phyloP scores from a whole-genome alignment of 768 basidiomycete species.

The Rubroboletus pulcherrimus region DNA sequence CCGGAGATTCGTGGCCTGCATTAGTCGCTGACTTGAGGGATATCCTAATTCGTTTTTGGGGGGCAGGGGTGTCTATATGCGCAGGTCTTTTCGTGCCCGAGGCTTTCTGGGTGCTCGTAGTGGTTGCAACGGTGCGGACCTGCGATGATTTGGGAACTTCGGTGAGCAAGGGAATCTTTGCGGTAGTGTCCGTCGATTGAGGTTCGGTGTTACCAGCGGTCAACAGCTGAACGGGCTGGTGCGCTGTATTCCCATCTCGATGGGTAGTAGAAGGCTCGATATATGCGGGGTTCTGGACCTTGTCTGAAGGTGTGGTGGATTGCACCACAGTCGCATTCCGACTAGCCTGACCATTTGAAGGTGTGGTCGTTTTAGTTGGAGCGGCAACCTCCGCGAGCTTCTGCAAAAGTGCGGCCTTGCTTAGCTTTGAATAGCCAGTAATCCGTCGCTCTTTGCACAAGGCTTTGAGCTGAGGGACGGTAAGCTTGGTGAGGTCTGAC shows the following conservation, averaged over 20 bases:
- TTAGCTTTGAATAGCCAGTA: slow-evolving; percentile 63
- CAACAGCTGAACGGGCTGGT: background rate
- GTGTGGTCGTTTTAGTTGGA: background rate
- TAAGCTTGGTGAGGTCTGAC: slow-evolving; percentile 37
- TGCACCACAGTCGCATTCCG: background rate
- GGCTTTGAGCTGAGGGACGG: slow-evolving; percentile 60
- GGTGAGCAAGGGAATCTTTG: background rate
- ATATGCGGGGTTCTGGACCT: background rate
- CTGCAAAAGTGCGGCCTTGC: slow-evolving; percentile 53
- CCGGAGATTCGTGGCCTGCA: background rate
- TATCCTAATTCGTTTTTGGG: slow-evolving; percentile 14
- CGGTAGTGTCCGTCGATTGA: background rate
- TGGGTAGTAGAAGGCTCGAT: background rate
- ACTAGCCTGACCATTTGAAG: background rate
- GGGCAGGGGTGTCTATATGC: slow-evolving; percentile 18
- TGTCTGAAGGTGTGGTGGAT: background rate
- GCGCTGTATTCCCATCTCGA: background rate
- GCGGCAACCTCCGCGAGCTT: slow-evolving; percentile 32
- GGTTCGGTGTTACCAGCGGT: background rate
- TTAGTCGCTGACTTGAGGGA: background rate
- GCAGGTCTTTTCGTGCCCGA: slow-evolving; percentile 13
- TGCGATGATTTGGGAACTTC: background rate
- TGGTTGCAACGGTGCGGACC: background rate
- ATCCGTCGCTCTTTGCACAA: slow-evolving; percentile 64
- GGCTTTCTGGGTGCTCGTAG: background rate